phyloP scores from a whole-genome alignment of 345 rosid genomes.

The Populus nigra region DNA sequence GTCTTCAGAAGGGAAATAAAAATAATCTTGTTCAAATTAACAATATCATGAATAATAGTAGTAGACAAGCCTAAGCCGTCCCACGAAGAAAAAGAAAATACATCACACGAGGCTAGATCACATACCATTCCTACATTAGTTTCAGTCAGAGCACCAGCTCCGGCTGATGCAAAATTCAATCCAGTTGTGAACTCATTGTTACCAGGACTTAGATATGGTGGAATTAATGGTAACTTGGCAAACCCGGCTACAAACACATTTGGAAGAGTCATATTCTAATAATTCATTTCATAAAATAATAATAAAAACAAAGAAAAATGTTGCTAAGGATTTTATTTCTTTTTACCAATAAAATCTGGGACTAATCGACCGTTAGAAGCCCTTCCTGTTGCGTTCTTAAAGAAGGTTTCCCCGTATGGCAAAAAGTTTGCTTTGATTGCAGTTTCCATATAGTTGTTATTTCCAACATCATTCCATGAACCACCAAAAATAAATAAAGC shows the following conservation, averaged over 20 bases:
- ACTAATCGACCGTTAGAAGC: conserved; percentile 30
- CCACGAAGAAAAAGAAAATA: neutral
- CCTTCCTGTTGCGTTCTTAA: conserved; percentile 27
- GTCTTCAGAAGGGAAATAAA: conserved; percentile 20
- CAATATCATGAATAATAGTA: neutral
- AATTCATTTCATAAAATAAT: too few relatives aligned
- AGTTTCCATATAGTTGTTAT: conserved; percentile 33
- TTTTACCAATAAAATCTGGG: conserved; percentile 29
- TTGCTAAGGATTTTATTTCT: too few relatives aligned
- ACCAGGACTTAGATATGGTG: conserved; percentile 17
- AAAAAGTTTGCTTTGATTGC: conserved; percentile 21
- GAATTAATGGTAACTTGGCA: conserved; percentile 24
- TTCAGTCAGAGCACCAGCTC: conserved; percentile 31
- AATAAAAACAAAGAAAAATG: too few relatives aligned
- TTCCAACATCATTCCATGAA: conserved; percentile 34
- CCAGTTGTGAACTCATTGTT: conserved; percentile 18
- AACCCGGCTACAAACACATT: conserved; percentile 16
- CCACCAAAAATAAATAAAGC: conserved; percentile 41
- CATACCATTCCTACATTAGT: conserved; percentile 6
- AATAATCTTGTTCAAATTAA: neutral
- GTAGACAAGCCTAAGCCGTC: too few relatives aligned
- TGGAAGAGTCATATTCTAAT: too few relatives aligned
- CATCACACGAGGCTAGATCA: too few relatives aligned
- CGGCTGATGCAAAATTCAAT: conserved; percentile 38
- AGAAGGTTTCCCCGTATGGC: conserved; percentile 36